Base-by-base conservation (phyloP, 768 basidiomycete species). In the Suillus brevipes region DNA sequence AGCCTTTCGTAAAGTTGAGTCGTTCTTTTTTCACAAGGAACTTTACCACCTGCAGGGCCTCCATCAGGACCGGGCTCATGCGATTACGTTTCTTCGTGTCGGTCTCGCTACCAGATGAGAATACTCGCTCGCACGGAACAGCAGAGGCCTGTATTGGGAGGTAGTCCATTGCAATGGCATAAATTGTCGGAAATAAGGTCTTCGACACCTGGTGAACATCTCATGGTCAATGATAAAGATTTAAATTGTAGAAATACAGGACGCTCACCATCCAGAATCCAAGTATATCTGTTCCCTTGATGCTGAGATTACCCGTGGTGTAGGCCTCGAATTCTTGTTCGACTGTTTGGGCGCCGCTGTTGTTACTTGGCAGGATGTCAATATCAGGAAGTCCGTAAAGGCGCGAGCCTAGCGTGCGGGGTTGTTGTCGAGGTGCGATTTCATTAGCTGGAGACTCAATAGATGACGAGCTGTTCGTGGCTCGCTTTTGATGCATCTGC, bases 101-200 rank as follows among this genome's bases (percentile, higher is more conserved):
- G 6, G 42, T 42, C 42, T 43, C 37, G 2, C 36, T 38, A 38
- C 64, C 45, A 1, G 71, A 73, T 14, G 69, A 70, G 52, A 73
- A 70, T 13, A 73, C 65, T 9, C 62, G 65, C 53, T 72, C 64
- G 34, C 70, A 68, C 3, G 72, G 72, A 13, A 73, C 68, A 14
- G 72, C 34, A 9, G 72, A 70, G 45, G 70, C 72, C 64, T 73
- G 72, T 36, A 65, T 63, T 2, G 66, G 72, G 31, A 73, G 64
- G 42, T 63, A 43, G 57, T 71, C 65, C 38, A 72, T 50, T 6
- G 66, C 73, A 38, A 73, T 63, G n/a, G 37, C 52, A 50, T 31
- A 62, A 12, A 62, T 20, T 20, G 37, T 43, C 1, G 36, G 61
- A 50, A 62, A 62, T 25, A 25, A 50, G 23, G 13, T 50, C 49